Conservation (phyloP, 1,139 yeast species). For the Hansenula lynferdii region DNA sequence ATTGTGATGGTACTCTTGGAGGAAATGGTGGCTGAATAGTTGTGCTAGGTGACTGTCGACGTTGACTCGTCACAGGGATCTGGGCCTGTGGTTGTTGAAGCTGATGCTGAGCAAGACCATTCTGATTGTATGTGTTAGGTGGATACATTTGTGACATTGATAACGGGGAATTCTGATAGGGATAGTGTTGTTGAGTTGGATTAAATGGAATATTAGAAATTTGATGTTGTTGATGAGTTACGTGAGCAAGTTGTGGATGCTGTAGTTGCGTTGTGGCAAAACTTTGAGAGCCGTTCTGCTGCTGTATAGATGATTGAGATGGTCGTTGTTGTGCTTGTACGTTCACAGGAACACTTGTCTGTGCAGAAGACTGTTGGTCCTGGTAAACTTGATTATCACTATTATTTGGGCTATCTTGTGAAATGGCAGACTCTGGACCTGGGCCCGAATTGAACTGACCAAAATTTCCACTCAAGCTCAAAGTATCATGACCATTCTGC, state of each 20-base stretch:
- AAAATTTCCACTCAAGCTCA: not conserved
- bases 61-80: too few relatives aligned
- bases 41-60: not conserved
- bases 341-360: not conserved
- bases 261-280: too few relatives aligned
- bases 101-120: not conserved
- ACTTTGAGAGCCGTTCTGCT: too few relatives aligned
- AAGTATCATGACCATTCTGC: not conserved
- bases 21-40: not conserved
- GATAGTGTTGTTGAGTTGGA: not conserved
- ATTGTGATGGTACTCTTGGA: not conserved
- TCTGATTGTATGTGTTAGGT: not conserved
- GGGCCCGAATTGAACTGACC: slow-evolving; percentile 4
- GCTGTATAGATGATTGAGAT: not conserved
- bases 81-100: too few relatives aligned
- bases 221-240: slow-evolving; percentile 3
- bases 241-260: slow-evolving; percentile 3
- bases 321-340: slow-evolving; percentile 1
- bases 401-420: too few relatives aligned
- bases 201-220: not conserved
- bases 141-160: not conserved
- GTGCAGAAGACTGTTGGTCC: not conserved
- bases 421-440: too few relatives aligned
- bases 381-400: not conserved
- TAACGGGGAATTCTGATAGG: not conserved